These are phyloP conservation scores for Podila verticillata DNA, from an alignment of 192 early-diverging fungal genomes.

Conservation along the genomic window DNA sequence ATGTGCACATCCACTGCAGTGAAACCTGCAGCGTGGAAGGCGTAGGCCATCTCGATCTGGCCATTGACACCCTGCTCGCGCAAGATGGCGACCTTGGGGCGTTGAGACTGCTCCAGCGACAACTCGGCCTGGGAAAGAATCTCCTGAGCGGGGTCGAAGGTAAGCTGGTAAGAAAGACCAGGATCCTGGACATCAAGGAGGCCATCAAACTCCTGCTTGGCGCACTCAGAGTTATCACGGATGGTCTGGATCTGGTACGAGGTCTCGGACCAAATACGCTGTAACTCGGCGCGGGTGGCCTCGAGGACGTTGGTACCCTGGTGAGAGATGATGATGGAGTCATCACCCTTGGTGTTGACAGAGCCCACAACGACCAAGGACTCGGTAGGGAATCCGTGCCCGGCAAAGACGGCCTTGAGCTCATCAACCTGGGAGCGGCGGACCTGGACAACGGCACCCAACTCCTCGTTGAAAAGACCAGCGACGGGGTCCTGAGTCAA, in stretches of 20 bases:
- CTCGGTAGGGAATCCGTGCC: slow-evolving; percentile 62
- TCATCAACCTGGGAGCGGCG: slow-evolving; percentile 62
- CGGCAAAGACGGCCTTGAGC: slow-evolving; percentile 60
- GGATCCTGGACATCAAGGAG: slow-evolving; percentile 77
- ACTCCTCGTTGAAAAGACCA: slow-evolving; percentile 95
- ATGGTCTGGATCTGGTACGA: slow-evolving; percentile 91
- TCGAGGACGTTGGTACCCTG: slow-evolving; percentile 60
- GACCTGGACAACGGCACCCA: slow-evolving; percentile 97
- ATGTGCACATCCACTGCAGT: slow-evolving; percentile 97
- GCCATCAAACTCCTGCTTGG: slow-evolving; percentile 82
- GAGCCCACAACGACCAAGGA: slow-evolving; percentile 67
- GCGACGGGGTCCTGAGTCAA: slow-evolving; percentile 57
- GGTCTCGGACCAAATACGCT: slow-evolving; percentile 90
- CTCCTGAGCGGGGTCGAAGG: slow-evolving; percentile 77
- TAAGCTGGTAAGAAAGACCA: slow-evolving; percentile 82
- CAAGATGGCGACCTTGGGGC: slow-evolving; percentile 91
- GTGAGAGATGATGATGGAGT: slow-evolving; percentile 62
- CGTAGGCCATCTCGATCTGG: slow-evolving; percentile 93
- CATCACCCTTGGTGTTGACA: slow-evolving; percentile 62
- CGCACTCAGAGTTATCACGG: slow-evolving; percentile 91
- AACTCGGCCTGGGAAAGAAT: slow-evolving; percentile 44
- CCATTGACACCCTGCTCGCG: slow-evolving; percentile 99
- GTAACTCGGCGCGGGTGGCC: slow-evolving; percentile 70
- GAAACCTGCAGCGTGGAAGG: slow-evolving; percentile 96
- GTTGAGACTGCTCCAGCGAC: slow-evolving; percentile 12